Base-by-base conservation (phyloP, 208 protist genomes). In the Trypanosoma theileri region DNA sequence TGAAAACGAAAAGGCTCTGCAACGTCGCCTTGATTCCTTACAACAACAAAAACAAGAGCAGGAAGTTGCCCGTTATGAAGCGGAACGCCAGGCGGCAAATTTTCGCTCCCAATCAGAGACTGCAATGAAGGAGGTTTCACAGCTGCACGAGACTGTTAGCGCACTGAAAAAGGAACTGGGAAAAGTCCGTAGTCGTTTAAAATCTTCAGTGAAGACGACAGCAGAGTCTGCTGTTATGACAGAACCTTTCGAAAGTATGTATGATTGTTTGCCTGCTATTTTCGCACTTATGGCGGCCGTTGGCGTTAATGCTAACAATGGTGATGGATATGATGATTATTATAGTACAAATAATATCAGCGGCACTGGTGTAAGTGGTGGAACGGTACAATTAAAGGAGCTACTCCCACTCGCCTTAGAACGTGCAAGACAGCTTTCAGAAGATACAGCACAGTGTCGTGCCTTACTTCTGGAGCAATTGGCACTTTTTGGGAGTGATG, bases 1-100 rank as follows among this genome's bases (percentile, higher is more conserved):
- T 12, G 58, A 45, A 12, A 44, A 68, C n/a, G 61, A 46, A 13
- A 55, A 57, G 17, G 68, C 71, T 26, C 45, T 80, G 19, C 56
- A 58, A 14, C 50, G 54, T 0, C 55, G 75, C 44, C n/a, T 56
- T 59, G 48, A 61, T 14, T 44, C 54, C 4, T 21, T 81, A 51
- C 74, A 67, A 10, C 46, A 64, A 4, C 44, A 40, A 21, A 55
- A 35, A 31, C 59, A 22, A 46, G 24, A 56, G 41, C 67, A 35
- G 26, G 74, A 80, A 52, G 3, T 17, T 69, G 50, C 54, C 52
- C 50, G 48, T 46, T n/a, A 35, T 17, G 44, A 61, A 26, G 42
- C n/a, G 22, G 24, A 31, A 22, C 55, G 69, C 14, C 55, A 75
- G 58, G 55, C 56, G 26, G 57, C 13, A 40, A 21, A 69, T 22